These are phyloP conservation scores for Aciculoconidium aculeatum DNA, from an alignment of 805 yeast species.

Conservation along the genomic window DNA sequence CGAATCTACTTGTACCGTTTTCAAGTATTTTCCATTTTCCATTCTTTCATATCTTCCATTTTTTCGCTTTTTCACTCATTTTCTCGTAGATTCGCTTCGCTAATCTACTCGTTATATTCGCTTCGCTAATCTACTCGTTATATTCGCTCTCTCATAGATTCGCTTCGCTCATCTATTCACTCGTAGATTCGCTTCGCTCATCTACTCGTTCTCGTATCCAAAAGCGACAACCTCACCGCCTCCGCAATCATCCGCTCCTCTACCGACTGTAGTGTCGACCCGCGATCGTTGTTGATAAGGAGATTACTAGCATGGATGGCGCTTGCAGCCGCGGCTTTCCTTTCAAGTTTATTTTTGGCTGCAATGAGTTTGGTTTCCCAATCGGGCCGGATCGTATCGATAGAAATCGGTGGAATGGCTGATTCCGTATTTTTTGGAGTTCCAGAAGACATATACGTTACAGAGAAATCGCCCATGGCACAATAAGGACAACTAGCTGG, in stretches of 20 bases:
- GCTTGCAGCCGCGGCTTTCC: constrained; percentile 89
- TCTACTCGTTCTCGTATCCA: constrained; percentile 64
- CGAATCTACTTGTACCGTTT: too few relatives aligned
- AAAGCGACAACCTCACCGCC: constrained; percentile 67
- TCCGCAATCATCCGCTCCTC: constrained; percentile 79
- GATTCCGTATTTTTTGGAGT: constrained; percentile 57
- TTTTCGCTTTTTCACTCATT: constrained; percentile 11
- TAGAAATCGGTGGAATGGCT: constrained; percentile 66
- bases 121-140: too few relatives aligned
- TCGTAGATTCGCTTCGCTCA: too few relatives aligned
- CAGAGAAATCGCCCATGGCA: constrained; percentile 80
- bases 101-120: too few relatives aligned
- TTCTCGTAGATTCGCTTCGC: too few relatives aligned
- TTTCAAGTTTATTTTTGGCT: constrained; percentile 73
- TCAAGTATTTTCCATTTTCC: too few relatives aligned
- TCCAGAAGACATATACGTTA: constrained; percentile 66
- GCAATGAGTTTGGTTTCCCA: constrained; percentile 74
- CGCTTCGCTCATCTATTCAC: too few relatives aligned
- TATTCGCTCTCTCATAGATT: too few relatives aligned
- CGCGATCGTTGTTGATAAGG: constrained; percentile 37
- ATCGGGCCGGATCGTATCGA: constrained; percentile 84
- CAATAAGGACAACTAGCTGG: constrained; percentile 93
- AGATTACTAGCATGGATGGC: constrained; percentile 88
- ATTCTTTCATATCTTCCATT: constrained; percentile 5
- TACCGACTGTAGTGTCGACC: constrained; percentile 15